Percentiles rank a stretch among this genome's conserved stretches.
Conservation (phyloP, 73 alveolate genomes). For the Blepharisma japonicum region DNA sequence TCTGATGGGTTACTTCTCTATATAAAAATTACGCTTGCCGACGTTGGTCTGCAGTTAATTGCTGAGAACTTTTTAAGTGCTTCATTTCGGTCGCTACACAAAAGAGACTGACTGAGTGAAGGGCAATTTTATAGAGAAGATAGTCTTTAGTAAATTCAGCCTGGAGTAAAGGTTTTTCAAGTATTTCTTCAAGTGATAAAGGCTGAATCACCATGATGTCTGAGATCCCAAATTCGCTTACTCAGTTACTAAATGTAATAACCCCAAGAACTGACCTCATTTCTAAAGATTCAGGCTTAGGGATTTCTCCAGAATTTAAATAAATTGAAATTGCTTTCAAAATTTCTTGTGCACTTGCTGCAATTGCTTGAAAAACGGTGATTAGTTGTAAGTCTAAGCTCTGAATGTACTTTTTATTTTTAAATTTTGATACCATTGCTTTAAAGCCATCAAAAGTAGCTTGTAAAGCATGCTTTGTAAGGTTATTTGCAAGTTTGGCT, state of each 20-base stretch:
- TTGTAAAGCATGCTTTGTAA: neutral
- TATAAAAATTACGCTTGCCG: neutral
- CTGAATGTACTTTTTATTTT: neutral
- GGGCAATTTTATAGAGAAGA: conserved; percentile 18
- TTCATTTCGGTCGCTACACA: conserved; percentile 25
- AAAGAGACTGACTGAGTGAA: neutral
- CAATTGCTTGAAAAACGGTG: neutral
- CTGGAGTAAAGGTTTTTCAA: conserved; percentile 28
- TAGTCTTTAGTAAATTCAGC: conserved; percentile 23
- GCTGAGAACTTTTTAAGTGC: conserved; percentile 6
- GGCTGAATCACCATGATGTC: conserved; percentile 23
- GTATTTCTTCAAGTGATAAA: neutral
- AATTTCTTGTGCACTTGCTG: neutral
- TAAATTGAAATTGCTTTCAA: neutral
- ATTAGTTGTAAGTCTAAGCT: neutral
- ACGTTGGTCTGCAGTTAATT: neutral
- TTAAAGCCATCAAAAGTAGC: conserved; percentile 3
- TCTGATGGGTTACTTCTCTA: conserved; percentile 25
- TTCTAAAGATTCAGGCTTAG: conserved; percentile 13
- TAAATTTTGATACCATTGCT: neutral
- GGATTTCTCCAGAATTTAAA: neutral
- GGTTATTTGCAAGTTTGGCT: conserved; percentile 11
- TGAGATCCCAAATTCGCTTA: neutral
- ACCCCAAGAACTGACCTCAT: conserved; percentile 28
- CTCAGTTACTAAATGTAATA: conserved; percentile 3